Evolutionary conservation across 179 eudicot genomes (phyloP), one percentile per base, ranked within the genome.

Genomic region (Amaranthus tricolor): DNA sequence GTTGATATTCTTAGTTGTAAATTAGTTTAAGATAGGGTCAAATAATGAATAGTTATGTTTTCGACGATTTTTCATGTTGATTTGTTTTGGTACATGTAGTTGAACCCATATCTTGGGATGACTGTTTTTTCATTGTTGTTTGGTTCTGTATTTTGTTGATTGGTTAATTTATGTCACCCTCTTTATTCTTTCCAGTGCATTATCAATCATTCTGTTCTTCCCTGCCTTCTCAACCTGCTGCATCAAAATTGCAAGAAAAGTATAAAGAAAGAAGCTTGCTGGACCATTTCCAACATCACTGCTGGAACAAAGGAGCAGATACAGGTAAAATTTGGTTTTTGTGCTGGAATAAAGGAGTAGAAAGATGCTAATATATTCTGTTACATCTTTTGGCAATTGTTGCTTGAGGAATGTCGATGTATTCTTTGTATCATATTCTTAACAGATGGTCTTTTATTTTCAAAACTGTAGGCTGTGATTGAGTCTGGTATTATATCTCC

Each of bases 201-300:
- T 55, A 84, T 90, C 62, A 76, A 85, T 70, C 82, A 86, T 66
- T 82, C 78, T 63, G 87, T 82, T 1, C 89, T 90, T 24, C 86
- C 89, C 40, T 80, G 85, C 73, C 90, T 90, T 56, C 70, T 79
- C 60, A 81, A 76, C 70, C 64, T 90, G 78, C 60, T 90, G 80
- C 81, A 79, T n/a, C 72, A 81, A 51, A 85, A 71, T 74, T 72
- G 81, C 68, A 88, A 88, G 84, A 90, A 86, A 79, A 90, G 95
- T 78, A 90, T 90, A 44, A 88, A 88, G 75, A 90, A 90, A 81
- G 89, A 90, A 84, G 91, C 90, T 49, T 90, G 94, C 68, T 90
- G 94, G 94, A 85, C 90, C 21, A 85, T 90, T 70, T 90, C 94
- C 72, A 90, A 90, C 77, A 86, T 90, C 76, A 86, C 91, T 43